A percentile compares a stretch with the other conserved stretches of the same genome.
Conservation (phyloP, 352 stramenopile species). For the Elongisporangium anandrum region DNA sequence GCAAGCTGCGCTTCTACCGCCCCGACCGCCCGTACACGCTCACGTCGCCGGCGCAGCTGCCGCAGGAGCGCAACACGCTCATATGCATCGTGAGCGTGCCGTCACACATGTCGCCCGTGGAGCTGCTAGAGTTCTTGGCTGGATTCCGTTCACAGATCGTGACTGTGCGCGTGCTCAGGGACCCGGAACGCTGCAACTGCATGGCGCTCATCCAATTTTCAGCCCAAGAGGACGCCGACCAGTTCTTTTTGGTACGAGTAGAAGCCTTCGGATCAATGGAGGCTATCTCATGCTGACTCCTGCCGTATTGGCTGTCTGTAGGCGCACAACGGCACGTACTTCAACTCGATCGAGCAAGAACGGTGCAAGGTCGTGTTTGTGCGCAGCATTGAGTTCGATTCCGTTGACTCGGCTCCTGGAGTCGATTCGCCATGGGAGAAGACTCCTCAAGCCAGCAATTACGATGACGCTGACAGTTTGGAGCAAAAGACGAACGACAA, state of each 20-base stretch:
- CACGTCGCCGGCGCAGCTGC: slow-evolving; percentile 24
- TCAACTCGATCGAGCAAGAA: slow-evolving; percentile 91
- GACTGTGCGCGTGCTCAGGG: slow-evolving; percentile 77
- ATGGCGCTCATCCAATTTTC: slow-evolving; percentile 85
- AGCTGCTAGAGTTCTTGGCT: slow-evolving; percentile 81
- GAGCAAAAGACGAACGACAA: not conserved
- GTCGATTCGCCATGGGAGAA: not conserved
- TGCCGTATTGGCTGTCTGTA: slow-evolving; percentile 17
- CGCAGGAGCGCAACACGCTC: slow-evolving; percentile 65
- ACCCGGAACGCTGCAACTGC: slow-evolving; percentile 77
- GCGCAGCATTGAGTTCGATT: slow-evolving; percentile 82
- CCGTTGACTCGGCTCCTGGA: slow-evolving; percentile 16
- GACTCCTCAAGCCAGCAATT: slow-evolving; percentile 8
- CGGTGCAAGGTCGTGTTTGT: slow-evolving; percentile 90
- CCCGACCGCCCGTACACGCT: slow-evolving; percentile 48
- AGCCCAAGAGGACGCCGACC: slow-evolving; percentile 70
- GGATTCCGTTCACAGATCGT: slow-evolving; percentile 69
- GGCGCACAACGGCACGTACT: slow-evolving; percentile 87
- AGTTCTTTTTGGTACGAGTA: slow-evolving; percentile 61
- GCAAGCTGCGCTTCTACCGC: slow-evolving; percentile 80
- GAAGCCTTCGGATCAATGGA: too few relatives aligned
- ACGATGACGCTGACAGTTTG: slow-evolving; percentile 7
- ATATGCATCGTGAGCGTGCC: slow-evolving; percentile 82
- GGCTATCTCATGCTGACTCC: not conserved
- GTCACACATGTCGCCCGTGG: slow-evolving; percentile 79